Base-by-base conservation (phyloP, 345 rosid species). In the Stellera chamaejasme region DNA sequence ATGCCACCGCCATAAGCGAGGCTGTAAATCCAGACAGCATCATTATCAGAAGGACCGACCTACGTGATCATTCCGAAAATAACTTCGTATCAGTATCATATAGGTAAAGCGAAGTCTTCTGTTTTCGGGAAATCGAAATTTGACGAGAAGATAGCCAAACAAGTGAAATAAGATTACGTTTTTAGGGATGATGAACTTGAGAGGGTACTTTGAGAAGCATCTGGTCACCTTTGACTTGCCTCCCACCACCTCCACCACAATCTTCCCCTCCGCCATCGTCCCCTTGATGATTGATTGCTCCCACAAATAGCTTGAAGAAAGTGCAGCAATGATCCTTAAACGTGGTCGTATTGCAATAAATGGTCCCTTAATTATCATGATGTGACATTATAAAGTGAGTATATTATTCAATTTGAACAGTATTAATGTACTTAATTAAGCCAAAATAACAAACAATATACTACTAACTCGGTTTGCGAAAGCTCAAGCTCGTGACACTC, bases 1-100 rank as follows among this genome's bases (percentile, higher is more conserved):
- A 89, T 77, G 60, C 99, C 97, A 56, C 96, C 99, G 13, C 99
- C 99, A 66, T 84, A 93, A 52, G 89, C 81, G 73, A 93, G 80
- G 60, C 75, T 71, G 69, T 93, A 93, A 73, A 89, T 73, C 97
- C 97, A 93, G 58, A 77, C 88, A 60, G 84, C 87, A 73, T 93
- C 97, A 48, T 59, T 77, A 65, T 70, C 54, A 16, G 79, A 81
- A 53, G 89, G 70, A 79, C 81, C 96, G 74, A 69, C 97, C 98
- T 92, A 80, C 39, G 11, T 42, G 64, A 59, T 44, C 63, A 59
- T 43, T 7, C 39, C 60, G 9, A 14, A 16, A 44, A 25, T 44
- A 14, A 50, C 45, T 15, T 4, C 7, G 11, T 16, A 48, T 36
- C 10, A 43, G 28, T 42, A n/a, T 32, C 11, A 43, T 42, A 55